phyloP scores from a whole-genome alignment of 352 stramenopile species.

The Aphanomyces euteiches region DNA sequence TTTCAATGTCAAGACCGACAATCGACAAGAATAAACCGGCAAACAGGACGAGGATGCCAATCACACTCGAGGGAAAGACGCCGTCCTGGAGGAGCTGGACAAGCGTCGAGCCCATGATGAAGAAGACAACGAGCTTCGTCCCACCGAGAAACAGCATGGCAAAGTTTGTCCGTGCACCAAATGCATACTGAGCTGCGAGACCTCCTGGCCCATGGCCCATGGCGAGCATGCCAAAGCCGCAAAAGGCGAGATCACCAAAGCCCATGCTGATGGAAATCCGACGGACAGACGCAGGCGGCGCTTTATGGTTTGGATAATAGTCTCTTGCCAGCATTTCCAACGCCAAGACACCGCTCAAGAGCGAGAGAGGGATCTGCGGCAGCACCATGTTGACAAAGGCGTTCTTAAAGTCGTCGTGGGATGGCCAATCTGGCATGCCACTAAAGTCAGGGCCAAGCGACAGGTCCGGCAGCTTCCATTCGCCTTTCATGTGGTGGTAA shows the following conservation, averaged over 20 bases:
- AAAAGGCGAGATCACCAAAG: constrained; percentile 78
- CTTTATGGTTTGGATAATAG: constrained; percentile 77
- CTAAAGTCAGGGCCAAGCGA: constrained; percentile 55
- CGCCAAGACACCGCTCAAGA: constrained; percentile 90
- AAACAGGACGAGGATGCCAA: constrained; percentile 60
- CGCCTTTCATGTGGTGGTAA: constrained; percentile 44
- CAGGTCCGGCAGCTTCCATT: constrained; percentile 54
- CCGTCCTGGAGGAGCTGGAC: constrained; percentile 53
- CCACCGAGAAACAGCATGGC: constrained; percentile 86
- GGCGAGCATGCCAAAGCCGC: constrained; percentile 88
- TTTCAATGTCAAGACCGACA: constrained; percentile 52
- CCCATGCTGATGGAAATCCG: constrained; percentile 68
- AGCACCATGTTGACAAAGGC: constrained; percentile 87
- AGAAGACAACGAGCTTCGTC: constrained; percentile 84
- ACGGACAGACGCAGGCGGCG: constrained; percentile 48
- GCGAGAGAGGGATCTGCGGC: constrained; percentile 88
- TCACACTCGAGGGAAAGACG: constrained; percentile 50
- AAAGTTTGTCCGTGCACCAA: constrained; percentile 87
- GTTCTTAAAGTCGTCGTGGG: constrained; percentile 48
- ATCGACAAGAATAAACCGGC: constrained; percentile 47
- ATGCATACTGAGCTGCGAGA: constrained; percentile 88
- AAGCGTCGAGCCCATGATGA: constrained; percentile 80
- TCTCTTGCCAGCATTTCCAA: constrained; percentile 84
- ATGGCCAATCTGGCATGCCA: constrained; percentile 47
- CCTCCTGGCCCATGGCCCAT: constrained; percentile 90